phyloP scores from a whole-genome alignment of 345 rosid species.

The Combretum micranthum region DNA sequence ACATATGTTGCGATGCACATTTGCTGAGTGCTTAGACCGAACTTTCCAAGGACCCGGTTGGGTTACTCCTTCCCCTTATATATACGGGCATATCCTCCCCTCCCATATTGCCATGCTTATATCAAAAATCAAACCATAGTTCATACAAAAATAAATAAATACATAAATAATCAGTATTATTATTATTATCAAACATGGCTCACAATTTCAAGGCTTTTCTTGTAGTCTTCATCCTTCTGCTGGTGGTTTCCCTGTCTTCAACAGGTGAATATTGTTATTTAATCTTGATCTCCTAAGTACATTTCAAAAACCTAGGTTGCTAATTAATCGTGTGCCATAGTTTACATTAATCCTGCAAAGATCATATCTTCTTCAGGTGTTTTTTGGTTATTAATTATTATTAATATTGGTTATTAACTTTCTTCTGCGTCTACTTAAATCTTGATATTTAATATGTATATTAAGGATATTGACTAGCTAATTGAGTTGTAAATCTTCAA shows the following conservation, averaged over 20 bases:
- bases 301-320: too few species aligned
- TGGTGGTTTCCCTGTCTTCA: conserved; percentile 27
- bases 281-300: too few species aligned
- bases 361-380: too few species aligned
- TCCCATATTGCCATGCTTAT: too few species aligned
- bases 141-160: conserved; percentile 8
- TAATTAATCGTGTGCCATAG: not conserved
- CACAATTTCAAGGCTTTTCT: conserved; percentile 29
- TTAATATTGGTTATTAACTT: conserved; percentile 16
- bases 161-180: conserved; percentile 14
- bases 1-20: too few species aligned
- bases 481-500: not conserved
- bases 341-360: not conserved
- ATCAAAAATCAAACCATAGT: too few species aligned
- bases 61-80: too few species aligned
- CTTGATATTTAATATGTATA: too few species aligned
- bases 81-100: too few species aligned
- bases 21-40: too few species aligned
- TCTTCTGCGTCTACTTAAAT: conserved; percentile 15
- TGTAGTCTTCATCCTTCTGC: conserved; percentile 24
- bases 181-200: conserved; percentile 30
- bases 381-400: too few species aligned
- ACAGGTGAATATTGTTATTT: conserved; percentile 11
- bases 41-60: too few species aligned
- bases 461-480: not conserved